Conservation (phyloP, 1,139 yeast species). For the Hanseniaspora uvarum region DNA sequence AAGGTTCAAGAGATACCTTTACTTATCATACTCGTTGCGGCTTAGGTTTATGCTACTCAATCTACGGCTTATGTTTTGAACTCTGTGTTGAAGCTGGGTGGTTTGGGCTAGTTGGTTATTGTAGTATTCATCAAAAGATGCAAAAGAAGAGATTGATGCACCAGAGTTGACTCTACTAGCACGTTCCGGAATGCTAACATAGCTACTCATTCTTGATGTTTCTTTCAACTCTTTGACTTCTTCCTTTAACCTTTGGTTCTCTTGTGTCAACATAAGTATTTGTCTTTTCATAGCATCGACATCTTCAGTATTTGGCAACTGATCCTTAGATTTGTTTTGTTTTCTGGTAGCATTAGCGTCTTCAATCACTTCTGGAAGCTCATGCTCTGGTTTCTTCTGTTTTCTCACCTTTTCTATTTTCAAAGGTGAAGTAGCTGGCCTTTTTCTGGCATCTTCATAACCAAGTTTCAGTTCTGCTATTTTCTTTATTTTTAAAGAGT, state of each 20-base stretch:
- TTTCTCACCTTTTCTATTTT: constrained; percentile 35
- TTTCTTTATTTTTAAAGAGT: constrained; percentile 61
- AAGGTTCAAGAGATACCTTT: no score
- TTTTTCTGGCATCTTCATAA: constrained; percentile 48
- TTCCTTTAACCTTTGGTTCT: constrained; percentile 11
- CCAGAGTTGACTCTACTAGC: background rate
- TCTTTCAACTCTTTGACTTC: constrained; percentile 23
- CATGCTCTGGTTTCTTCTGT: constrained; percentile 34
- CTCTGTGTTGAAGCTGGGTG: background rate
- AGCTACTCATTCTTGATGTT: constrained; percentile 36
- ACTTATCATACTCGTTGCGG: background rate
- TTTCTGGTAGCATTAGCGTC: constrained; percentile 29
- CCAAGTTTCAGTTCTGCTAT: constrained; percentile 39
- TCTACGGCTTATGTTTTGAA: background rate
- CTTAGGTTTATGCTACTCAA: background rate
- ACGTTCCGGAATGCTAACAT: background rate
- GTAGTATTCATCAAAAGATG: background rate
- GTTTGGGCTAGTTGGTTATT: background rate
- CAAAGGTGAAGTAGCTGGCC: constrained; percentile 59
- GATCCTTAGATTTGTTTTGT: constrained; percentile 33
- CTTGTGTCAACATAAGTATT: constrained; percentile 14
- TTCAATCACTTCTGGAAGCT: constrained; percentile 36
- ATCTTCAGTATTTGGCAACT: constrained; percentile 38
- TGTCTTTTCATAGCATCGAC: constrained; percentile 24
- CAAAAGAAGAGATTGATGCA: background rate